Base-by-base conservation (phyloP, 2,329 filamentous ascomycete genomes). In the Colletotrichum navitas region DNA sequence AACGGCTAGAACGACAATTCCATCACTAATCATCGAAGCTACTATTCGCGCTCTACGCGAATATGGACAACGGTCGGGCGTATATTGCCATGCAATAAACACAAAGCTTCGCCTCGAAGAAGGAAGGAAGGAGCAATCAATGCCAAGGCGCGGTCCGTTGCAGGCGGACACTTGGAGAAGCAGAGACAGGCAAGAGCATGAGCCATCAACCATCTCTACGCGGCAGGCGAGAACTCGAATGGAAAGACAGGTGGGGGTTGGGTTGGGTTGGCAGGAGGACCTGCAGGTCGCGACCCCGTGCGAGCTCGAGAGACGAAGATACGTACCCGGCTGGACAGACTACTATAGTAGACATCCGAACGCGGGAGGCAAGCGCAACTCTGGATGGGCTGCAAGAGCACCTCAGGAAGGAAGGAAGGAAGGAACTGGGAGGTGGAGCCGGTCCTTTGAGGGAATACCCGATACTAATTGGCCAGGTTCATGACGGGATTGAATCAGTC, bases 361-460 rank as follows among this genome's bases (percentile, higher is more conserved):
- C 29, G 60, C 18, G 47, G 60, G 60, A 55, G 61, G 58, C 43
- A 63, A 47, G 34, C 45, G 41, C 60, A 10, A 51, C 51, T 21
- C 51, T 34, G 8, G 43, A 49, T 29, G 45, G 43, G 58, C 56
- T 26, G 56, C 56, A 52, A 47, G 45, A 51, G 36, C 45, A 47
- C 54, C 54, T 58, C 34, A 63, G 60, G 60, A 63, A 62, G 45
- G 59, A 62, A 63, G 60, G 60, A 63, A 62, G 45, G 59, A 62
- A 71, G 64, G 63, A 71, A 71, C 64, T 71, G 52, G 68, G 68
- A 63, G 65, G 65, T 68, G 68, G 68, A 60, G 32, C 59, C 59
- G 52, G 59, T 10, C 18, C 51, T 43, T 24, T 36, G 51, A 54
- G 49, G 18, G 16, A 54, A 54, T 39, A 16, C 16, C 14, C 36